Evolutionary conservation across 2,329 filamentous ascomycete species (phyloP).

Genomic region (Fusarium illudens): DNA sequence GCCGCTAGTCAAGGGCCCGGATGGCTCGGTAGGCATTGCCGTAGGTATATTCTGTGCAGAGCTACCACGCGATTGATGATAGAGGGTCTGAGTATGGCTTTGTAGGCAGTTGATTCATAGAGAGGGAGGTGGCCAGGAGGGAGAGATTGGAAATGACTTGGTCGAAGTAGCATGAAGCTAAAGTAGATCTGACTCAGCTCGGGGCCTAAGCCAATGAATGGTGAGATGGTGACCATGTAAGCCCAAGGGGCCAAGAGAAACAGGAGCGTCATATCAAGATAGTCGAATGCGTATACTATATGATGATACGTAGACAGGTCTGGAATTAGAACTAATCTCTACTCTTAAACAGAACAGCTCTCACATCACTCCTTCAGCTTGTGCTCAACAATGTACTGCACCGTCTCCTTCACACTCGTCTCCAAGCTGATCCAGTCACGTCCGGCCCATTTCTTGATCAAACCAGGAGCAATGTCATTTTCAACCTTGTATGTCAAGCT

Average conservation of each 20-base stretch:
- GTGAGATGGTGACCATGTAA: neutral
- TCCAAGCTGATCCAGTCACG: constrained; percentile 26
- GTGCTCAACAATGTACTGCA: neutral
- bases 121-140: neutral
- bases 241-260: neutral
- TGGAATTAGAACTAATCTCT: too few relatives aligned
- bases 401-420: neutral
- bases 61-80: too few relatives aligned
- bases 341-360: neutral
- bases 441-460: constrained; percentile 34
- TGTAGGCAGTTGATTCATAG: neutral
- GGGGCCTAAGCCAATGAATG: neutral
- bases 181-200: neutral
- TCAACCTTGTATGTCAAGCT: constrained; percentile 22
- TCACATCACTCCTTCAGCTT: neutral
- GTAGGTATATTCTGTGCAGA: too few relatives aligned
- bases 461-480: constrained; percentile 14
- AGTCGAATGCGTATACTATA: neutral
- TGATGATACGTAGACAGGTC: too few relatives aligned
- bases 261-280: neutral
- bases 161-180: neutral
- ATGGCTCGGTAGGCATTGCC: neutral
- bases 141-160: neutral
- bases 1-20: neutral
- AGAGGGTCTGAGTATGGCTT: neutral